Percentiles rank a stretch among this genome's conserved stretches.
These are phyloP conservation scores for Pneumocystis oryctolagi DNA, from an alignment of 1,139 yeast species.

Conservation along the genomic window DNA sequence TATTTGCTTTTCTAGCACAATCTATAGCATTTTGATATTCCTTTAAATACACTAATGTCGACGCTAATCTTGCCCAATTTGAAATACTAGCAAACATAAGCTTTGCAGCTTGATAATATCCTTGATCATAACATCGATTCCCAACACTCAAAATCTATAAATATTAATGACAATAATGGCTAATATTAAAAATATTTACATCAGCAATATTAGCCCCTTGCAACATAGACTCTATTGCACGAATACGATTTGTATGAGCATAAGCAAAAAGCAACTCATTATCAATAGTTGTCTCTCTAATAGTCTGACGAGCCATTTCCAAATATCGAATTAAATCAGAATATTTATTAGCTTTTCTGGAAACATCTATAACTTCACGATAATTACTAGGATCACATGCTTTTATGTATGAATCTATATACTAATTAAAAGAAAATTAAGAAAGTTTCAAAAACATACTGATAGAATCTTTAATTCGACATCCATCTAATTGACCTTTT, in stretches of 20 bases:
- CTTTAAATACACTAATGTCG: slow-evolving; percentile 77
- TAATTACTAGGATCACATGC: slow-evolving; percentile 86
- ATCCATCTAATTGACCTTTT: slow-evolving; percentile 87
- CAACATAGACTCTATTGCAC: slow-evolving; percentile 73
- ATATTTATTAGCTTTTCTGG: slow-evolving; percentile 91
- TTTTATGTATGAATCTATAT: slow-evolving; percentile 40
- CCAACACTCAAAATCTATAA: slow-evolving; percentile 42
- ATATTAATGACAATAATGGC: not conserved
- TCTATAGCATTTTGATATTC: slow-evolving; percentile 97
- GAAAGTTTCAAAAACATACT: slow-evolving; percentile 21
- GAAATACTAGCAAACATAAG: slow-evolving; percentile 72
- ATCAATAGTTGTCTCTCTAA: slow-evolving; percentile 85
- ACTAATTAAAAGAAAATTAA: slow-evolving; percentile 29
- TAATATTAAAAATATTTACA: slow-evolving; percentile 33
- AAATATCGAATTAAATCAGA: slow-evolving; percentile 81
- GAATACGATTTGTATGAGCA: slow-evolving; percentile 60
- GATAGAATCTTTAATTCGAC: slow-evolving; percentile 83
- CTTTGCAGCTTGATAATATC: slow-evolving; percentile 87
- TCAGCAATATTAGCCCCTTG: slow-evolving; percentile 87
- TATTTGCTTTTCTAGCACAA: slow-evolving; percentile 96
- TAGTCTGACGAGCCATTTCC: slow-evolving; percentile 83
- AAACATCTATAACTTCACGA: slow-evolving; percentile 83
- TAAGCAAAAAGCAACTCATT: slow-evolving; percentile 80
- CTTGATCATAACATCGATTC: slow-evolving; percentile 68
- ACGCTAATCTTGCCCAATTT: slow-evolving; percentile 88